Evolutionary conservation across 805 yeast genomes (phyloP).

Genomic region (Dipodascus geniculatus): DNA sequence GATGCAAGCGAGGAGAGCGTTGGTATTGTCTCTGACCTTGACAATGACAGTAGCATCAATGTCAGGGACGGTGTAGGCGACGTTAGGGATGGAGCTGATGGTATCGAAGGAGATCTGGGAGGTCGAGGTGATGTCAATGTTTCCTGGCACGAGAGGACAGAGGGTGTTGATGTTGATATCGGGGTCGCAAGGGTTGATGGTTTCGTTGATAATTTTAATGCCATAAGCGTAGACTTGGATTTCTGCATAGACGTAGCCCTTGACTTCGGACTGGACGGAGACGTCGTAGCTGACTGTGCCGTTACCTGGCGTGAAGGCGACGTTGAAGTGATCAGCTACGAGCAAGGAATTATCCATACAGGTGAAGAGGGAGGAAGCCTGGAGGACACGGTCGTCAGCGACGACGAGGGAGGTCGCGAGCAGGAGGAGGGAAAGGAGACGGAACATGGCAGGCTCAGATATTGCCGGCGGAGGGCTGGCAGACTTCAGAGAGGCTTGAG

Average conservation of each 20-base stretch:
- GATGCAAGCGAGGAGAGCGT: conserved; percentile 49
- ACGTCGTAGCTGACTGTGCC: conserved; percentile 56
- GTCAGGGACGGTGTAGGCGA: conserved; percentile 79
- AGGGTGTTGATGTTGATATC: conserved; percentile 62
- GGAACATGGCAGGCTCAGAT: background rate
- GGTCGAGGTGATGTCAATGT: conserved; percentile 63
- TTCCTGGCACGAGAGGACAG: conserved; percentile 80
- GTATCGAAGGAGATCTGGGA: conserved; percentile 39
- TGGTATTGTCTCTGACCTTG: conserved; percentile 30
- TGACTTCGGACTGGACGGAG: conserved; percentile 55
- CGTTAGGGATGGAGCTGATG: conserved; percentile 58
- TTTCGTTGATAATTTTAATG: conserved; percentile 47
- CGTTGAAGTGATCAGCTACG: conserved; percentile 63
- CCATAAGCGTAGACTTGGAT: conserved; percentile 81
- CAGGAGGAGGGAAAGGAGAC: background rate
- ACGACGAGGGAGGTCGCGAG: too few relatives aligned
- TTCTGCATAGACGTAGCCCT: conserved; percentile 55
- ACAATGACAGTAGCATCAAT: conserved; percentile 69
- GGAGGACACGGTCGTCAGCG: conserved; percentile 26
- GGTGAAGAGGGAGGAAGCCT: conserved; percentile 71
- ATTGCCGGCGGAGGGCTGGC: too few relatives aligned
- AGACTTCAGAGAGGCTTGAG: too few relatives aligned
- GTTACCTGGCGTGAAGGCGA: conserved; percentile 62
- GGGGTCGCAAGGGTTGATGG: conserved; percentile 50
- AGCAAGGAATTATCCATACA: conserved; percentile 72